phyloP scores from a whole-genome alignment of 192 early-diverging fungal species.

The Linnemannia elongata region DNA sequence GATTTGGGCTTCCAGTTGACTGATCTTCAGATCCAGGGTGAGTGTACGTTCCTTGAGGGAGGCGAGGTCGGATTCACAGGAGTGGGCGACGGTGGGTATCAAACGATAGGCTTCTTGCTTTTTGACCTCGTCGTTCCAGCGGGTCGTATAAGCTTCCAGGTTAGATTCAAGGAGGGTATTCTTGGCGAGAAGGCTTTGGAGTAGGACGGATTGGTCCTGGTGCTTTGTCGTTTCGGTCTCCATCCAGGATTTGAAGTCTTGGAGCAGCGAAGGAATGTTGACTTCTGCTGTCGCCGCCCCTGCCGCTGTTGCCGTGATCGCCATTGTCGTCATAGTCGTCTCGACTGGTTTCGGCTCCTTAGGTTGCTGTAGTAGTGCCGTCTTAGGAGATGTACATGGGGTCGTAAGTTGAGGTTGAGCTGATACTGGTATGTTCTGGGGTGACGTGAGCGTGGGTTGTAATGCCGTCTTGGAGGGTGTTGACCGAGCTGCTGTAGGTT shows the following conservation, averaged over 20 bases:
- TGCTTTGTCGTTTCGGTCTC: neutral
- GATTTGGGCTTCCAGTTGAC: neutral
- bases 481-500: no score
- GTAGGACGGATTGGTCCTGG: neutral
- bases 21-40: neutral
- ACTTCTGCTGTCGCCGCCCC: neutral
- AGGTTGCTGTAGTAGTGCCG: neutral
- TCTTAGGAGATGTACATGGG: no score
- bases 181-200: neutral
- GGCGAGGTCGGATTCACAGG: neutral
- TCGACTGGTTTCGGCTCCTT: neutral
- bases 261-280: neutral
- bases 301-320: no score
- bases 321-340: no score
- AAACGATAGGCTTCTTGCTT: neutral
- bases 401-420: no score
- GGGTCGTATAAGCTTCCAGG: neutral
- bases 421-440: no score
- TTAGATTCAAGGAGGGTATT: neutral
- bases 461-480: no score
- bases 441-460: no score
- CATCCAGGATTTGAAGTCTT: neutral
- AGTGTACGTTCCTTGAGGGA: neutral
- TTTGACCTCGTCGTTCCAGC: neutral
- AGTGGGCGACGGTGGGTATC: neutral